Conservation (phyloP, 179 eudicot species). For the Drosera spatulata region DNA sequence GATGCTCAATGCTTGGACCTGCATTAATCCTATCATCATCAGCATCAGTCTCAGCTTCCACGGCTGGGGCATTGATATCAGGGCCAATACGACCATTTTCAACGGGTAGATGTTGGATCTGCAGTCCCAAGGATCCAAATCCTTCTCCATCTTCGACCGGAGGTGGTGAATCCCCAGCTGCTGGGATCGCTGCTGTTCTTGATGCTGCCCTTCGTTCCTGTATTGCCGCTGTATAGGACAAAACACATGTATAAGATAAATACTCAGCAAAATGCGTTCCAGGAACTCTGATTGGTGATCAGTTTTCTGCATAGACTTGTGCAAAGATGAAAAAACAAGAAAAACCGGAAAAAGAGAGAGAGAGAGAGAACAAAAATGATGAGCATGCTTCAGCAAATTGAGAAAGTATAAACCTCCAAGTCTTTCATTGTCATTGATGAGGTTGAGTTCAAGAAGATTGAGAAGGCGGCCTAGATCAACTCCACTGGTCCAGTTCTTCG, state of each 20-base stretch:
- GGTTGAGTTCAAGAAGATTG: conserved; percentile 83
- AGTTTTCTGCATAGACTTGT: too few relatives aligned
- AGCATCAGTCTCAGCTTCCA: conserved; percentile 40
- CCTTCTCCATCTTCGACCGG: conserved; percentile 48
- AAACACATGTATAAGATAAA: neutral
- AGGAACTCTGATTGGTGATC: too few relatives aligned
- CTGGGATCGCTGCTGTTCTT: conserved; percentile 63
- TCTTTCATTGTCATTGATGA: conserved; percentile 63
- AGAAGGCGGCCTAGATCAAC: conserved; percentile 96
- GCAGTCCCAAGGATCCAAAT: conserved; percentile 61
- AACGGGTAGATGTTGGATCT: conserved; percentile 59
- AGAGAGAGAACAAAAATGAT: too few relatives aligned
- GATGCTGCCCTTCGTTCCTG: conserved; percentile 85
- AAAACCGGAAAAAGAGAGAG: too few relatives aligned
- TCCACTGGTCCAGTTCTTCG: conserved; percentile 24
- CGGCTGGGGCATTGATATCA: conserved; percentile 63
- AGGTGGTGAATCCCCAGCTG: conserved; percentile 76
- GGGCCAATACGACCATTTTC: conserved; percentile 50
- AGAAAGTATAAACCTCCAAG: conserved; percentile 47
- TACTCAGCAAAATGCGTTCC: conserved; percentile 11
- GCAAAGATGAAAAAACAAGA: too few relatives aligned
- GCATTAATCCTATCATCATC: conserved; percentile 35
- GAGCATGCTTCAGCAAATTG: too few relatives aligned
- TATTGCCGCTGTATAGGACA: conserved; percentile 29
- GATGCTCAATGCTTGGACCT: conserved; percentile 69